phyloP scores from a whole-genome alignment of 306 rosid species.

The Malus asiatica region DNA sequence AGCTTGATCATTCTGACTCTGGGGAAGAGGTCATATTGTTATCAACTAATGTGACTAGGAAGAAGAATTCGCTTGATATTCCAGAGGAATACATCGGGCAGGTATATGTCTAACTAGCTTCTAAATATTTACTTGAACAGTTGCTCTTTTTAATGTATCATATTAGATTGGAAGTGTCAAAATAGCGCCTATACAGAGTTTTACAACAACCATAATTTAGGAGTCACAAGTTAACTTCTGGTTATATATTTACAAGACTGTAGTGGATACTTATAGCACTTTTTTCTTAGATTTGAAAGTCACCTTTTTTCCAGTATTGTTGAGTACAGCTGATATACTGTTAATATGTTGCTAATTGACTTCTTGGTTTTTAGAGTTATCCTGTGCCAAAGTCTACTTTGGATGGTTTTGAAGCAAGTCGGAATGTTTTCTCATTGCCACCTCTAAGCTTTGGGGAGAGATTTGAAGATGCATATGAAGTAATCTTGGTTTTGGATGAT shows the following conservation, averaged over 20 bases:
- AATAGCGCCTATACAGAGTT: too few species aligned
- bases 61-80: conserved; percentile 39
- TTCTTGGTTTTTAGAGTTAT: conserved; percentile 31
- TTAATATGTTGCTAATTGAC: not conserved
- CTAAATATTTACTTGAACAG: not conserved
- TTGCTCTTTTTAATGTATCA: too few species aligned
- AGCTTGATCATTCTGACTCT: conserved; percentile 22
- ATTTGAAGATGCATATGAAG: conserved; percentile 77
- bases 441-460: conserved; percentile 85
- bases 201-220: too few species aligned
- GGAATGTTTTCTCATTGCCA: conserved; percentile 53
- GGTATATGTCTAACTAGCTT: conserved; percentile 32
- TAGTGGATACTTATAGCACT: too few species aligned
- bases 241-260: too few species aligned
- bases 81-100: conserved; percentile 58
- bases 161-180: too few species aligned
- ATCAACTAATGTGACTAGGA: conserved; percentile 15
- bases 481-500: conserved; percentile 75
- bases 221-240: too few species aligned
- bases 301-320: too few species aligned
- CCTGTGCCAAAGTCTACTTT: conserved; percentile 28
- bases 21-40: conserved; percentile 44
- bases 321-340: too few species aligned
- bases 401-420: conserved; percentile 30
- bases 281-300: too few species aligned